Conservation (phyloP, 768 basidiomycete genomes). For the Chlorophyllum brunneum region DNA sequence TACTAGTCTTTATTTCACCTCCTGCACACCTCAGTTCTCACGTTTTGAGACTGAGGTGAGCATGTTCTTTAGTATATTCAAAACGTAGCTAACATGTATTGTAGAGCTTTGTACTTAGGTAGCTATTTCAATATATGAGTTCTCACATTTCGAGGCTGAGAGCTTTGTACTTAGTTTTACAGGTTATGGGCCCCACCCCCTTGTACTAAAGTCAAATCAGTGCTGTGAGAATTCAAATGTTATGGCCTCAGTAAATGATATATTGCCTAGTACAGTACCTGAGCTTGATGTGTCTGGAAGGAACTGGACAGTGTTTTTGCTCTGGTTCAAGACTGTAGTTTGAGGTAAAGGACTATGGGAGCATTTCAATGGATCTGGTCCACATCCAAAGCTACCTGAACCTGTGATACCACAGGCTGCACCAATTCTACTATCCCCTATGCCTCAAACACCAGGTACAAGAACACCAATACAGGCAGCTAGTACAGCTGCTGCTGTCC, state of each 20-base stretch:
- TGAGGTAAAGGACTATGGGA: slow-evolving; percentile 21
- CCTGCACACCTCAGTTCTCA: too few species aligned
- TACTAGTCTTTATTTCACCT: too few species aligned
- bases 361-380: slow-evolving; percentile 22
- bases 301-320: slow-evolving; percentile 26
- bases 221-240: neutral
- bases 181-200: slow-evolving; percentile 14
- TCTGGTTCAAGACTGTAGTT: slow-evolving; percentile 22
- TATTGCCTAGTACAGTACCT: slow-evolving; percentile 24
- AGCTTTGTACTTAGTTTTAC: neutral
- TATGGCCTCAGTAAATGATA: slow-evolving; percentile 21
- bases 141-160: too few species aligned
- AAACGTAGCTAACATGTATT: too few species aligned
- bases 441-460: neutral
- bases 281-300: slow-evolving; percentile 26
- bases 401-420: neutral
- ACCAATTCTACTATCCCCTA: neutral
- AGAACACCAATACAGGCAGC: too few species aligned
- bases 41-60: too few species aligned
- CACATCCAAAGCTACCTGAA: slow-evolving; percentile 12
- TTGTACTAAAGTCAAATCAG: neutral
- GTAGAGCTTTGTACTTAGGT: too few species aligned
- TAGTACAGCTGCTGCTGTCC: too few species aligned
- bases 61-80: too few species aligned
- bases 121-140: too few species aligned